Evolutionary conservation across 495 filamentous ascomycete genomes (phyloP), one percentile per base, ranked within the genome.

Genomic region (Cudoniella acicularis): DNA sequence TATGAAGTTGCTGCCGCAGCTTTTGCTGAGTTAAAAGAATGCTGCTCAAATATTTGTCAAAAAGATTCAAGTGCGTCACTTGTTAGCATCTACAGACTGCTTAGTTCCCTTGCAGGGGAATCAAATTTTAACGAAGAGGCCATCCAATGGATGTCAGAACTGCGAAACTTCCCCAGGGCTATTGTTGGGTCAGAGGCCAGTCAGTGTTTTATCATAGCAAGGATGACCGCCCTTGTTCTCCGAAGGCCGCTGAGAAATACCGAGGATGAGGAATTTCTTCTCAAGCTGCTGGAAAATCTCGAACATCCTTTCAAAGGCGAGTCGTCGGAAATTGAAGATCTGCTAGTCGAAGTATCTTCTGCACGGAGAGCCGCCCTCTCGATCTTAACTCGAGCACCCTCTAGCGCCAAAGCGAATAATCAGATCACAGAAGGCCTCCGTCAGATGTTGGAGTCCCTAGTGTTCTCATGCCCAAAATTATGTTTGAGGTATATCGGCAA

Each of bases 311-410:
- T 91, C 13, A 80, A 83, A 56, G 89, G 89, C 1, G 85, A 82
- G 13, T 68, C 77, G 2, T 66, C 68, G 10, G 87, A 90, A 54
- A 68, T 92, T n/a, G 87, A 91, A 61, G 86, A 89, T 26, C 73
- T 92, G 1, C 67, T 91, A 13, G 71, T 77, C 13, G 85, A 83
- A 57, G 74, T 89, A n/a, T 85, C 81, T 23, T 76, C 72, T 40
- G 75, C 86, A 22, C 81, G 88, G 60, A 87, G 84, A 63, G 69
- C 82, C 17, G 78, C 81, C 0, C 79, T 86, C 60, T 72, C 73
- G 40, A 72, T 83, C 55, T 72, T 88, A 57, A 73, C 49, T 27
- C 56, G 49, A 54, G 24, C 41, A 10, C 40, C 26, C 22, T 10
- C 26, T 18, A 49, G n/a, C 11, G 30, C 45, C 9, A 27, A 24